Evolutionary conservation across 2,329 filamentous ascomycete genomes (phyloP).

Genomic region (Penicillium sp.): DNA sequence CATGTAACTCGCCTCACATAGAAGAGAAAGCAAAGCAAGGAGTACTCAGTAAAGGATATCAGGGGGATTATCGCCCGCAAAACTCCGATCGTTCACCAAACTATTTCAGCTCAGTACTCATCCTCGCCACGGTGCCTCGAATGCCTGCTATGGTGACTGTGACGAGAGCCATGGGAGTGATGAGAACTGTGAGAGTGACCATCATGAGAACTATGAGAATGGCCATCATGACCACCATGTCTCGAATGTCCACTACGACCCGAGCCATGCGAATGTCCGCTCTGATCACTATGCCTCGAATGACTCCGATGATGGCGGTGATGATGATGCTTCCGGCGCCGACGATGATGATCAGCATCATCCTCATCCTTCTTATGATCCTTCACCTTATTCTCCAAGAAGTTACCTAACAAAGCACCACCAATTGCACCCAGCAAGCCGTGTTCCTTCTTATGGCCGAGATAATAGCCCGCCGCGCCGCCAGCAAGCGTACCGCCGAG

Average conservation of each 20-base stretch:
- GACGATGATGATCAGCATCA: slow-evolving; percentile 12
- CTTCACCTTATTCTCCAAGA: slow-evolving; percentile 54
- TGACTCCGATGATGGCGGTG: slow-evolving; percentile 25
- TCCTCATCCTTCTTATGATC: slow-evolving; percentile 35
- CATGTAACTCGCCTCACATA: too few species aligned
- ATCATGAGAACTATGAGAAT: not conserved
- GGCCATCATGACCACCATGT: not conserved
- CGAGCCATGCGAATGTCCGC: not conserved
- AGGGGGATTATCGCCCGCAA: not conserved
- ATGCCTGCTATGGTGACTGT: slow-evolving; percentile 12
- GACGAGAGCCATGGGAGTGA: not conserved
- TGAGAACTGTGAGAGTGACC: not conserved
- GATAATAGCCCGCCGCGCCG: slow-evolving; percentile 54
- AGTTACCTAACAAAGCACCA: slow-evolving; percentile 55
- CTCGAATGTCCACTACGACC: slow-evolving; percentile 1
- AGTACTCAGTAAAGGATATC: not conserved
- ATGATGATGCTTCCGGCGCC: slow-evolving; percentile 15
- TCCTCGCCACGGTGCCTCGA: slow-evolving; percentile 14
- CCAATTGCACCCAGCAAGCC: slow-evolving; percentile 56
- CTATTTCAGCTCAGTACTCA: slow-evolving; percentile 2
- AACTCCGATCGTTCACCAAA: not conserved
- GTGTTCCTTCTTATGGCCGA: slow-evolving; percentile 56
- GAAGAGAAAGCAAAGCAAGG: not conserved
- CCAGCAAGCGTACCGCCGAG: slow-evolving; percentile 56
- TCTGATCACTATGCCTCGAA: slow-evolving; percentile 20